Base-by-base conservation (phyloP, 2,329 filamentous ascomycete species). In the Calonectria honghensis region DNA sequence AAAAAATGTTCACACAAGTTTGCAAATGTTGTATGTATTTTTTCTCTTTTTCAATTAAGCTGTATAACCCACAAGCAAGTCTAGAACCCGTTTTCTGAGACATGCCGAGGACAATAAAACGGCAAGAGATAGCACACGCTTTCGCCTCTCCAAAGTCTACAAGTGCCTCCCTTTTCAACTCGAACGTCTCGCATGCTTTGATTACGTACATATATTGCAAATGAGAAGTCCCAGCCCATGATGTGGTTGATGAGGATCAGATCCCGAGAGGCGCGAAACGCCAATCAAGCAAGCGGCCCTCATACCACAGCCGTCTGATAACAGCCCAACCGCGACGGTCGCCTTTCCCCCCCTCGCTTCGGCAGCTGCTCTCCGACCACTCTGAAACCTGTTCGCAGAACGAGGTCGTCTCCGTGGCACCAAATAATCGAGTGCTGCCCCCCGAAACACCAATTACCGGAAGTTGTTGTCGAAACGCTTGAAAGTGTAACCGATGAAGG, bases 401-500 rank as follows among this genome's bases (percentile, higher is more conserved):
- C 75, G 73, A 52, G 68, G 70, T 72, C 65, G 66, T 48, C 61
- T 18, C 31, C 18, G 52, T 64, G 52, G 66, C 54, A 41, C 31
- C 39, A 68, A 65, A 51, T 39, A 41, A 35, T 51, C 61, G 69
- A 73, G 65, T 48, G 54, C 41, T 24, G 52, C 41, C 48, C 37
- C 66, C 68, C 7, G 24, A 57, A 51, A 35, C 52, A 75, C 35
- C 68, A 50, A 65, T 81, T 80, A 93, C 81, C 91, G 89, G 85
- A 91, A 93, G 88, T 92, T 93, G 86, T 92, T 92, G 85, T 93
- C 92, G 81, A 99, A 99, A 76, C 97, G 95, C 92, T 98, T 99
- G 89, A 98, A 99, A 11, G 97, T 87, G 80, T 87, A 87, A 51
- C 86, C 86, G 72, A 87, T 87, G 75, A 87, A 99, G 4, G 97